Conservation (phyloP, 2,329 filamentous ascomycete species). For the Rhynchosporium graminicola region DNA sequence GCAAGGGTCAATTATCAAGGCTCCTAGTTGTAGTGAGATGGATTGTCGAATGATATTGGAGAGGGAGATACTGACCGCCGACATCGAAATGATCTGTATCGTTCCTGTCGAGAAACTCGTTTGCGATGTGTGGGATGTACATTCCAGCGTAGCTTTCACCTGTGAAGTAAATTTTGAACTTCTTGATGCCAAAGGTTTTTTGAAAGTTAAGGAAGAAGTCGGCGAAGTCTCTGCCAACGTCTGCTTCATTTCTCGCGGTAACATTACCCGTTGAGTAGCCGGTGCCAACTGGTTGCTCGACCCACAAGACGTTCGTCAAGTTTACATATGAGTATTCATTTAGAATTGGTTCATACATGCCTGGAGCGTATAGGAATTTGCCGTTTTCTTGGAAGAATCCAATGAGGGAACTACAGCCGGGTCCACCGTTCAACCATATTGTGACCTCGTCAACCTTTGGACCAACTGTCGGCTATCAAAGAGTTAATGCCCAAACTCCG, state of each 20-base stretch:
- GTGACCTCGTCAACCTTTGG: constrained; percentile 48
- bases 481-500: too few relatives aligned
- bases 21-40: constrained; percentile 17
- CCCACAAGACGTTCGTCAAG: constrained; percentile 47
- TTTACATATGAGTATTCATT: constrained; percentile 38
- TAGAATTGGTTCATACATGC: constrained; percentile 30
- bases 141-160: constrained; percentile 56
- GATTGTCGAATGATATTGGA: too few relatives aligned
- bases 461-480: constrained; percentile 45
- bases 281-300: constrained; percentile 49
- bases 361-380: constrained; percentile 39
- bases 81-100: constrained; percentile 53
- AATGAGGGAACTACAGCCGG: constrained; percentile 47
- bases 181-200: constrained; percentile 53
- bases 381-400: constrained; percentile 44
- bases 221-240: constrained; percentile 49
- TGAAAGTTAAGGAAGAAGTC: constrained; percentile 57
- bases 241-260: constrained; percentile 46
- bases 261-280: constrained; percentile 33
- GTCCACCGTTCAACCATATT: constrained; percentile 53
- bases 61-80: constrained; percentile 41
- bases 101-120: constrained; percentile 51
- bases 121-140: constrained; percentile 59
- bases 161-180: constrained; percentile 55
- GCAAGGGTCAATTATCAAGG: constrained; percentile 33